Evolutionary conservation across 108 stramenopile genomes (phyloP).

Genomic region (Cyclotella kingstonii): DNA sequence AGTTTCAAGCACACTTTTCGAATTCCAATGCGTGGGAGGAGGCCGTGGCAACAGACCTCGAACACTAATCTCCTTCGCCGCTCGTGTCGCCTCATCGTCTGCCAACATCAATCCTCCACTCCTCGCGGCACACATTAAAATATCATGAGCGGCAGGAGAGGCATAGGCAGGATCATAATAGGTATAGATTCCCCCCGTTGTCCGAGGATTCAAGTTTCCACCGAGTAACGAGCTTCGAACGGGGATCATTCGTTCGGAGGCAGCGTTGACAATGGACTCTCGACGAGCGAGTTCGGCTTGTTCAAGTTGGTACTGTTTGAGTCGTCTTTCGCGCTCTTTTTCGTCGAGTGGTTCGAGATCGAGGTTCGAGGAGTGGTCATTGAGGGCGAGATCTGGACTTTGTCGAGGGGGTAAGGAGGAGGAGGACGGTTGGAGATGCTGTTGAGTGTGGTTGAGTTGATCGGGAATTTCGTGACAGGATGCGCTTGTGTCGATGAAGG

Average conservation of each 20-base stretch:
- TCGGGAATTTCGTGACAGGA: slow-evolving; percentile 14
- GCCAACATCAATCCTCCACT: slow-evolving; percentile 34
- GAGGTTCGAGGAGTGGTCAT: slow-evolving; percentile 12
- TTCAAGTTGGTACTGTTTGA: slow-evolving; percentile 30
- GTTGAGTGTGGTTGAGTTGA: slow-evolving; percentile 15
- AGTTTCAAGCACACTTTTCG: slow-evolving; percentile 23
- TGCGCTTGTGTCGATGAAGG: slow-evolving; percentile 21
- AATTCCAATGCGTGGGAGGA: neutral
- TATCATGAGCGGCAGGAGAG: slow-evolving; percentile 37
- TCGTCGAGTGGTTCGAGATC: slow-evolving; percentile 19
- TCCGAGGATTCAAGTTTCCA: neutral
- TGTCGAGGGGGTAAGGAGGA: slow-evolving; percentile 5
- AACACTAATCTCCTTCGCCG: slow-evolving; percentile 23
- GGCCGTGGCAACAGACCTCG: slow-evolving; percentile 19
- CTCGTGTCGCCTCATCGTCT: slow-evolving; percentile 30
- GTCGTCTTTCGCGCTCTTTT: slow-evolving; percentile 29
- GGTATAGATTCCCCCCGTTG: slow-evolving; percentile 20
- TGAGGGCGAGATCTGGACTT: slow-evolving; percentile 11
- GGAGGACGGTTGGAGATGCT: slow-evolving; percentile 13
- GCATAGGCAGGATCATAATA: slow-evolving; percentile 45
- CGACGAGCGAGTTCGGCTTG: slow-evolving; percentile 37
- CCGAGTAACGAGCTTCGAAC: slow-evolving; percentile 17
- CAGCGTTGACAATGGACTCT: slow-evolving; percentile 37
- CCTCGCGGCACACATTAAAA: slow-evolving; percentile 27
- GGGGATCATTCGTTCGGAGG: slow-evolving; percentile 30